Evolutionary conservation across 1,284 basidiomycete genomes (phyloP), one percentile per base, ranked within the genome.

Genomic region (Irpex lacteus): DNA sequence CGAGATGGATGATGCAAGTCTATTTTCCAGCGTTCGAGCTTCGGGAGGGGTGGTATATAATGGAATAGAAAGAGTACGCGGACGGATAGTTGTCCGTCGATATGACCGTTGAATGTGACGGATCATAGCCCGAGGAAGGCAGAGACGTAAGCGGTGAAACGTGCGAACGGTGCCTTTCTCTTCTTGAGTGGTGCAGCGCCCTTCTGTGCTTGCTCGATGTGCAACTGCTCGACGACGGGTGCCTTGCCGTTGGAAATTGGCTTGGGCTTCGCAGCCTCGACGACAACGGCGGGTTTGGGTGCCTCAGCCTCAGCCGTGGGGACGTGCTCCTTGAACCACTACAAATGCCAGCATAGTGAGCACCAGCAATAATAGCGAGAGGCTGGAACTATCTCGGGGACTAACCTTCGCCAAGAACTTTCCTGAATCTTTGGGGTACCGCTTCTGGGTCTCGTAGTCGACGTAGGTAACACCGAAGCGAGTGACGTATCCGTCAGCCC

Each of bases 381-480:
- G 40, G 40, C 26, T 26, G 26, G 40, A 15, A 3, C 15, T 44
- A 44, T 44, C 40, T 44, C 40, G 40, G 40, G 15, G 5, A 44
- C 40, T 44, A 3, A 81, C 80, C 72, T 80, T 69, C 59, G 76
- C 72, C 15, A 90, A 72, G 71, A 86, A 86, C 64, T 78, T 78
- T 1, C 85, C 85, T 18, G 87, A 90, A 52, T 86, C 85, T 73
- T 92, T 92, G 2, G 89, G 87, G 65, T 82, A 85, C 34, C 89
- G 80, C 74, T 88, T 80, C 75, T 87, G 88, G 4, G 89, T 92
- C 60, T 85, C 77, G 73, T 88, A 92, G 75, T 90, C 83, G 52
- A 90, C 84, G 71, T 88, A 86, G 2, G 86, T 89, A 60, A 86
- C 80, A 34, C 86, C 86, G 68, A 89, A 90, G 15, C 87, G 82